Percentiles rank a stretch among this genome's conserved stretches.
phyloP scores from a whole-genome alignment of 1,284 basidiomycete genomes.

The Omphalotus olearius region DNA sequence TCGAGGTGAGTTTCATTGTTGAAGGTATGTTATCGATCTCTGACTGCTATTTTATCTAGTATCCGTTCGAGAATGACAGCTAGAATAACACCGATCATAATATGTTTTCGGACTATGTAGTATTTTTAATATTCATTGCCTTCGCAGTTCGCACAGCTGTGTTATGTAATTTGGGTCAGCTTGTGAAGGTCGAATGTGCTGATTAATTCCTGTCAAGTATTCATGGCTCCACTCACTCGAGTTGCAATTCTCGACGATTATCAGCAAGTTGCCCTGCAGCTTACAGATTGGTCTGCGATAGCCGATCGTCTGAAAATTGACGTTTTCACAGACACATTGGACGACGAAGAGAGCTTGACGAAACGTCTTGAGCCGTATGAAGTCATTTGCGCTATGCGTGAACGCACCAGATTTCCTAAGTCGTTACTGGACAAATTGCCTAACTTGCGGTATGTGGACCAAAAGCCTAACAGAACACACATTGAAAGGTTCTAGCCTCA shows the following conservation, averaged over 20 bases:
- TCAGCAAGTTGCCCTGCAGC: slow-evolving; percentile 44
- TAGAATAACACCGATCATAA: slow-evolving; percentile 26
- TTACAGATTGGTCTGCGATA: slow-evolving; percentile 49
- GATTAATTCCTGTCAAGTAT: too few species aligned
- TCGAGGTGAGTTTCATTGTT: slow-evolving; percentile 57
- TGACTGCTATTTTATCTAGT: slow-evolving; percentile 34
- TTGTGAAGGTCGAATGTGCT: too few species aligned
- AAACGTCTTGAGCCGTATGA: slow-evolving; percentile 46
- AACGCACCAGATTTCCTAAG: slow-evolving; percentile 54
- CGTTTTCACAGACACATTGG: slow-evolving; percentile 48
- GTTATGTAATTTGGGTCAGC: too few species aligned
- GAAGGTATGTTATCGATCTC: slow-evolving; percentile 9
- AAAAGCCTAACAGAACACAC: not conserved
- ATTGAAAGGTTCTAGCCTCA: slow-evolving; percentile 28
- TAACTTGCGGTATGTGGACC: slow-evolving; percentile 38
- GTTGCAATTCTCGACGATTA: slow-evolving; percentile 66
- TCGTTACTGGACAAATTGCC: slow-evolving; percentile 50
- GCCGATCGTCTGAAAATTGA: slow-evolving; percentile 35
- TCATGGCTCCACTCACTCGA: slow-evolving; percentile 16
- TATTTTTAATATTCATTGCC: slow-evolving; percentile 1
- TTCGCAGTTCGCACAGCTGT: too few species aligned
- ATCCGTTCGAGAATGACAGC: slow-evolving; percentile 61
- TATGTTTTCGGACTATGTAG: slow-evolving; percentile 7
- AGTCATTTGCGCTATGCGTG: slow-evolving; percentile 65
- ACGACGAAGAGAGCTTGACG: slow-evolving; percentile 46